Percentiles rank a stretch among this genome's conserved stretches.
These are phyloP conservation scores for Ceratocystis cubensis DNA, from an alignment of 2,329 filamentous ascomycete genomes.

Conservation along the genomic window DNA sequence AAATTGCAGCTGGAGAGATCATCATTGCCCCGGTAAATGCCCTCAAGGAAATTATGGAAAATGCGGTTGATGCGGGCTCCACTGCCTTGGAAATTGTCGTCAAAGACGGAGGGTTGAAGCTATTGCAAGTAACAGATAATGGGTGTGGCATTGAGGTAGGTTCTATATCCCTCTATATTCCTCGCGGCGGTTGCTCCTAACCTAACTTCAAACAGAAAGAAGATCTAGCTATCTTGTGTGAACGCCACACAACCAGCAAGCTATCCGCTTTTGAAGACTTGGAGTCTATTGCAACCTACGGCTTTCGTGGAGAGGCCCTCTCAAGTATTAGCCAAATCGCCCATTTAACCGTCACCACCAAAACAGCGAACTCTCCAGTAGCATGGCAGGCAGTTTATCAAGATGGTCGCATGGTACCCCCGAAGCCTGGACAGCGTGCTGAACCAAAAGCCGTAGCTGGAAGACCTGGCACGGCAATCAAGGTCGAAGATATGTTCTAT, in stretches of 20 bases:
- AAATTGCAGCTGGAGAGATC: constrained; percentile 95
- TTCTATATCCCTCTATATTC: constrained; percentile 17
- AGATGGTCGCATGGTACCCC: constrained; percentile 64
- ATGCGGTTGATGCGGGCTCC: constrained; percentile 92
- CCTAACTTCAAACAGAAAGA: constrained; percentile 52
- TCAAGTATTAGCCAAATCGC: constrained; percentile 98
- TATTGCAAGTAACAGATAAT: constrained; percentile 95
- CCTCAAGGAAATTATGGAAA: constrained; percentile 91
- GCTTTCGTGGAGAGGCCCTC: constrained; percentile 91
- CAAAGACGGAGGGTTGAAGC: constrained; percentile 88
- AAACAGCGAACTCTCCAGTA: constrained; percentile 73
- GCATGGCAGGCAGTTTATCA: constrained; percentile 86
- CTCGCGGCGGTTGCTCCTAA: not conserved
- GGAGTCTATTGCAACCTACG: constrained; percentile 80
- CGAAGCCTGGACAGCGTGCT: constrained; percentile 75
- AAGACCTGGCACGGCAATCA: constrained; percentile 82
- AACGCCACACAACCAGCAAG: constrained; percentile 95
- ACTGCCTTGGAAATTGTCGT: constrained; percentile 82
- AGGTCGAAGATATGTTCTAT: constrained; percentile 94
- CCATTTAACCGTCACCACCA: constrained; percentile 88
- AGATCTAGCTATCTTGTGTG: constrained; percentile 81
- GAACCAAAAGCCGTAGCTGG: constrained; percentile 84
- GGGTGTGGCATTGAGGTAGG: constrained; percentile 84
- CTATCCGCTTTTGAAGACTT: constrained; percentile 88
- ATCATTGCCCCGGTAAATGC: constrained; percentile 95